Conservation (phyloP, 169 alveolate genomes). For the Neospora caninum region DNA sequence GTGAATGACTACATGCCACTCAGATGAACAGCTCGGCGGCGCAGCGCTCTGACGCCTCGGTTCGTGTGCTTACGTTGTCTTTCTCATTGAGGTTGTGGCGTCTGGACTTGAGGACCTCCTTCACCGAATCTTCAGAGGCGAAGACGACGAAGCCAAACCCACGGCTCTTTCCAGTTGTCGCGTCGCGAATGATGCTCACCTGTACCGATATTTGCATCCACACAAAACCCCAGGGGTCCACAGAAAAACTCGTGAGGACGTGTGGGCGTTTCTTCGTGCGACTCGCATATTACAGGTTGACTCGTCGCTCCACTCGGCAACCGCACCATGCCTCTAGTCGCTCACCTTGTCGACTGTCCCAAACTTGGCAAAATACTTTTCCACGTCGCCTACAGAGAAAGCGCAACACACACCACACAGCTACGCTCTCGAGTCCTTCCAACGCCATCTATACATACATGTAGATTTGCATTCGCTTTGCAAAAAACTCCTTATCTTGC, state of each 20-base stretch:
- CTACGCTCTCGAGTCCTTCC: too few species aligned
- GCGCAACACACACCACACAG: neutral
- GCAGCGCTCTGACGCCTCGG: too few species aligned
- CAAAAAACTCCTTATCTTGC: too few species aligned
- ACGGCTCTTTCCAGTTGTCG: slow-evolving; percentile 24
- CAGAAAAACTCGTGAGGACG: too few species aligned
- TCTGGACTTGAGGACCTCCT: slow-evolving; percentile 26
- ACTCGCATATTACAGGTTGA: too few species aligned
- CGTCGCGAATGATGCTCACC: slow-evolving; percentile 32
- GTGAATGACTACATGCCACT: too few species aligned
- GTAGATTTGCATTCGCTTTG: too few species aligned
- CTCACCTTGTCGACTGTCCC: slow-evolving; percentile 38
- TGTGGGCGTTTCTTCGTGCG: too few species aligned
- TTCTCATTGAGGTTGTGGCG: slow-evolving; percentile 28
- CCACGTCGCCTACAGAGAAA: slow-evolving; percentile 24
- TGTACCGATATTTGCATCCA: neutral
- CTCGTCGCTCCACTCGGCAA: too few species aligned
- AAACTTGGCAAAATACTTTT: neutral
- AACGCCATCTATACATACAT: too few species aligned
- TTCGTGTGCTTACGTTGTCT: slow-evolving; percentile 20
- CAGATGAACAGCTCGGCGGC: too few species aligned
- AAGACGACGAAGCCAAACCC: slow-evolving; percentile 42
- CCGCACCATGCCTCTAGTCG: neutral
- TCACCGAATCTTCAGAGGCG: neutral
- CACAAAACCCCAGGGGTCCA: too few species aligned